Evolutionary conservation across 257 asterid genomes (phyloP), one percentile per base, ranked within the genome.

Genomic region (Fraxinus pennsylvanica): DNA sequence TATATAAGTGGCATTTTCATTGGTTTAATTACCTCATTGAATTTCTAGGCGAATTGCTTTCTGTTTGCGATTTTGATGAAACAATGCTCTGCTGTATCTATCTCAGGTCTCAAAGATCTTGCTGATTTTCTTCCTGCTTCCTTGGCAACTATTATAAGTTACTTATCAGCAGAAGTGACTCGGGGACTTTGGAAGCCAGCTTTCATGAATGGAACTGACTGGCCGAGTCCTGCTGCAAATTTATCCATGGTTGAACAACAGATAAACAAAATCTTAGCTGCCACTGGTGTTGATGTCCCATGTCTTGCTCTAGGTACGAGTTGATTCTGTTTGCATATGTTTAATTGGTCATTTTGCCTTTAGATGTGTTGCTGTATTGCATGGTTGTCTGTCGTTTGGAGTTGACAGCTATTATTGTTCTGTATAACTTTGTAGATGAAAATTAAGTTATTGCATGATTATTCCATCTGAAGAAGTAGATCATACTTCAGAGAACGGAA

Each of bases 221-320:
- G 99, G 99, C 99, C 99, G 6, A 94, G 96, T 86, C 98, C 99
- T 70, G 97, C 94, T 72, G 93, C 92, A 77, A 93, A 92, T 89
- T 76, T 96, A 72, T 84, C 96, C 73, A 77, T 79, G 82, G 94
- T 96, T 38, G 99, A 91, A 85, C 90, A 92, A 85, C 98, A 92
- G 86, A 93, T 93, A 67, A 89, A 90, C 82, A 91, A 93, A 81
- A 89, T 93, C 65, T 79, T 96, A 85, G 97, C 97, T 69, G 94
- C 91, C 76, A 96, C 98, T 66, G 98, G 98, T 78, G 97, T 96
- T 84, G 86, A 90, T 83, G 92, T 96, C 45, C 98, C 99, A 52
- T 82, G 91, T 87, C 87, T 93, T 79, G 41, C 91, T 30, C 84
- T 82, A 75, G 99, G 99, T 92, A 81, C 13, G 85, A 35, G 36